Base-by-base conservation (phyloP, 2,329 filamentous ascomycete species). In the Colletotrichum neosansevieriae region DNA sequence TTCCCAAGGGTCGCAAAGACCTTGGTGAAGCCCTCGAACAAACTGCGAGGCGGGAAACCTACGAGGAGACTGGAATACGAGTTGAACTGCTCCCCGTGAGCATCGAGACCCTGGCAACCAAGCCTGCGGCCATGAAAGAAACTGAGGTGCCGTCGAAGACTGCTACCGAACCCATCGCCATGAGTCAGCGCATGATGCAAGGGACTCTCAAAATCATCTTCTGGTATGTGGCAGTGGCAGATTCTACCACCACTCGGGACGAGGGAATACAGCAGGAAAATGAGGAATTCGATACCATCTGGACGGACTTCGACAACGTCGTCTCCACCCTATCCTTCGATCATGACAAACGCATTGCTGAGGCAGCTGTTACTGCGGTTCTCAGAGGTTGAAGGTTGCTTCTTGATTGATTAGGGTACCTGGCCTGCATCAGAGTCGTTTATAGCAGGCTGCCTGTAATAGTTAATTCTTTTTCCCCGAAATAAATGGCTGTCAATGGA, bases 1-100 rank as follows among this genome's bases (percentile, higher is more conserved):
- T 72, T 10, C 71, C 72, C 11, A 70, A 71, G 54, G 71, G 70
- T n/a, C 70, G 63, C 38, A 71, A 71, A 36, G 70, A 72, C 60
- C 63, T 70, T 56, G 63, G 44, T 17, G 71, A 73, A 53, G 17
- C 58, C 3, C 61, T 71, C 15, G 51, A 59, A 11, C 40, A 58
- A 9, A 53, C 72, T 12, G 71, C 71, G 10, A 40, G 45, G 40
- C 61, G 72, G 32, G 71, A 72, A 60, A 72, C 70, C 4, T 67
- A 63, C 36, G 71, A 73, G 58, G 71, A 72, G 69, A 60, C 68
- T 0, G 68, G 71, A 12, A 32, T 67, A 6, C 42, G n/a, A 29
- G 60, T 36, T 7, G 1, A 11, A 2, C 49, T 51, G 4, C 13
- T 32, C 10, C 21, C 49, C 11, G 24, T 51, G 24, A 29, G 32